These are phyloP conservation scores for Globisporangium splendens DNA, from an alignment of 352 stramenopile species.

Conservation along the genomic window DNA sequence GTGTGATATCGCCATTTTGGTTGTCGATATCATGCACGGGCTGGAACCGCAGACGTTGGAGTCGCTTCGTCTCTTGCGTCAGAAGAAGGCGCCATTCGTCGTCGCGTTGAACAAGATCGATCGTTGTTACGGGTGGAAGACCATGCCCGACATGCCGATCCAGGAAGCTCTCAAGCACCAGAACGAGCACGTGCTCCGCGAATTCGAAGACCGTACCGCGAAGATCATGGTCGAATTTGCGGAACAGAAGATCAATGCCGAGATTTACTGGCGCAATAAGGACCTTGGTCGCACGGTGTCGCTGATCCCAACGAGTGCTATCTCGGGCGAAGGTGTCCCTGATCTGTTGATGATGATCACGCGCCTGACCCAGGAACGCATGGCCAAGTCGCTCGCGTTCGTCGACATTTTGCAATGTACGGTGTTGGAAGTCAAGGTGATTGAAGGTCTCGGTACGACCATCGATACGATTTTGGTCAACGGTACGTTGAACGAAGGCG, in stretches of 20 bases:
- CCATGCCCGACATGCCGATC: constrained; percentile 92
- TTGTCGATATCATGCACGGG: constrained; percentile 99
- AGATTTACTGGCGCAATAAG: constrained; percentile 99
- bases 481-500: constrained; percentile 92
- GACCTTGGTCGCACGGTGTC: constrained; percentile 95
- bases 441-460: constrained; percentile 98
- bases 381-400: constrained; percentile 88
- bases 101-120: constrained; percentile 99
- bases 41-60: constrained; percentile 99
- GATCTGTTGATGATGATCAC: constrained; percentile 97
- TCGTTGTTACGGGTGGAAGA: constrained; percentile 98
- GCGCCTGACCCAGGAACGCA: constrained; percentile 94
- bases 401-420: constrained; percentile 94
- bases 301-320: constrained; percentile 97
- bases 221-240: constrained; percentile 95
- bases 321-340: constrained; percentile 97
- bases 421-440: constrained; percentile 99
- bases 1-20: constrained; percentile 99
- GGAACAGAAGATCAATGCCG: constrained; percentile 97
- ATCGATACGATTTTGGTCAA: constrained; percentile 99
- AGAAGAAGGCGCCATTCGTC: constrained; percentile 97
- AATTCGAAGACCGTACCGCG: constrained; percentile 94
- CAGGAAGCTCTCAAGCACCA: constrained; percentile 88
- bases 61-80: constrained; percentile 95
- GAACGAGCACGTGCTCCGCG: constrained; percentile 92